Base-by-base conservation (phyloP, 805 yeast genomes). In the Suhomyces faveliae region DNA sequence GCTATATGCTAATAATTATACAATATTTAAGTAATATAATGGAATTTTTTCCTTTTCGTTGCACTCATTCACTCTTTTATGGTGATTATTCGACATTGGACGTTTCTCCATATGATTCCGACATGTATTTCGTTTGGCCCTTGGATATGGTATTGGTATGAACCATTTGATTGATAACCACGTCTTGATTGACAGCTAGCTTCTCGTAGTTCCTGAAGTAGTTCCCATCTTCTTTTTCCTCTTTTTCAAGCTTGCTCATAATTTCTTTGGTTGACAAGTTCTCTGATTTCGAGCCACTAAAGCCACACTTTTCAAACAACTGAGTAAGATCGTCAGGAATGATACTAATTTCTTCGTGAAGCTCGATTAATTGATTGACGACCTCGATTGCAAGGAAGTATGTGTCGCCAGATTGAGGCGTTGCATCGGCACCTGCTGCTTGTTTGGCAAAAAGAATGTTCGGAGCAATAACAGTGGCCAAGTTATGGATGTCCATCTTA, bases 381-480 rank as follows among this genome's bases (percentile, higher is more conserved):
- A 90, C 92, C 63, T 92, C 98, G 60, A 94, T 91, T 0, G 96
- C 96, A 54, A 89, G 71, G 60, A 91, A 88, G 61, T 91, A 90
- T 21, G 80, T 79, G 53, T 89, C 94, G 35, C 92, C 81, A 2
- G 71, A 59, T 37, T 65, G 66, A 13, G 52, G 53, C 11, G 50
- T 43, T 4, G 59, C 53, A 15, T 57, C 61, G 2, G 57, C 51
- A 43, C 54, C 60, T 10, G 68, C 66, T 4, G 58, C 58, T 10
- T 77, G 80, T 51, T 77, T 78, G 1, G 85, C 67, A 56, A 85
- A 85, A 35, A 95, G 73, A 40, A 94, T 84, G 60, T 91, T 94
- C 1, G 99, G 99, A 0, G 97, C 87, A 43, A 94, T 77, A 2
- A 94, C 99, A 0, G 98, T 94, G 1, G 99, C 96, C 53, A 94